phyloP scores from a whole-genome alignment of 176 grass and related monocot genomes.

The Aechmea fasciata region DNA sequence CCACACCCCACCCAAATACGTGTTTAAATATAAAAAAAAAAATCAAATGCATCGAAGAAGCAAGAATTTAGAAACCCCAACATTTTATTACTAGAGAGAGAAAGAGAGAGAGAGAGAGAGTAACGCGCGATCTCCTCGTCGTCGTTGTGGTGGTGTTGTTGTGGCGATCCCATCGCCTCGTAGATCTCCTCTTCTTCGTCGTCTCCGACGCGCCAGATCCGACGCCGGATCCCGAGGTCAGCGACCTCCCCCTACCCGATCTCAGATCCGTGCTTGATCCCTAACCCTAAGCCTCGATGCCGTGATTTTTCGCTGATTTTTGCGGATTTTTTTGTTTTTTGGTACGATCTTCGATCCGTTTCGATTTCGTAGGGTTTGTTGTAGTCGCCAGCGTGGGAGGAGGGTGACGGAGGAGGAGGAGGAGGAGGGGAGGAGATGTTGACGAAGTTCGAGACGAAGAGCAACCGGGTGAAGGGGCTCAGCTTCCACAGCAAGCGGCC shows the following conservation, averaged over 20 bases:
- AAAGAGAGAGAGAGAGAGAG: background rate
- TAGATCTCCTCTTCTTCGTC: background rate
- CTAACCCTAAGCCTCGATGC: background rate
- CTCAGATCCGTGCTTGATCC: background rate
- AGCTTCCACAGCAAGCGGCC: slow-evolving; percentile 29
- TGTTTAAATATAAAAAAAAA: background rate
- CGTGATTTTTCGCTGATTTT: background rate
- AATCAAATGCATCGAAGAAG: background rate
- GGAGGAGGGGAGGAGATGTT: slow-evolving; percentile 10
- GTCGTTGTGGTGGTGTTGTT: too few relatives aligned
- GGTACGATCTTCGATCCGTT: background rate
- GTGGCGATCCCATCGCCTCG: background rate
- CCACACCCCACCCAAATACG: too few relatives aligned
- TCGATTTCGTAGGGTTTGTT: background rate
- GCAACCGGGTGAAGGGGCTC: slow-evolving; percentile 29
- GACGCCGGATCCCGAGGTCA: background rate
- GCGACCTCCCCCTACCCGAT: background rate
- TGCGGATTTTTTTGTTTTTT: background rate
- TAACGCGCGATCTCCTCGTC: background rate
- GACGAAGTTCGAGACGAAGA: slow-evolving; percentile 32
- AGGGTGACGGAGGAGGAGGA: background rate
- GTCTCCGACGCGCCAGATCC: background rate
- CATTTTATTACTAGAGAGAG: background rate
- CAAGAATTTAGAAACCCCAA: background rate
- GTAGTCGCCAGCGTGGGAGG: background rate